Evolutionary conservation across 2,329 filamentous ascomycete genomes (phyloP), one percentile per base, ranked within the genome.

Genomic region (Pestalotiopsis sp.): DNA sequence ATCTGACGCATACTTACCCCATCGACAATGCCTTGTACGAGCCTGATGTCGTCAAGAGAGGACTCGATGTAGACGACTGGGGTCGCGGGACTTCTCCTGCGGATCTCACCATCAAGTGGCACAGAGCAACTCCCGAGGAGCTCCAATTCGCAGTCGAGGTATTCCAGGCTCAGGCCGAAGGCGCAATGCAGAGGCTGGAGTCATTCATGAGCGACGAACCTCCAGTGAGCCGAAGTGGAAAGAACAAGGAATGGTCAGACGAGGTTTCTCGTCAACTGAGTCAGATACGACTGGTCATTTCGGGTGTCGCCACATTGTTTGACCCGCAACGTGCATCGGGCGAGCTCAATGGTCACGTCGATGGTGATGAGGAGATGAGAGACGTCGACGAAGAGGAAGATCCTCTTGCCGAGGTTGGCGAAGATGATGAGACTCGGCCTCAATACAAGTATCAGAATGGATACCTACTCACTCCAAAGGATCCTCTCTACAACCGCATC

Each of bases 201-300:
- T 88, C 91, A 7, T 86, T 99, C n/a, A 97, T 94, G 76, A 91
- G 93, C 70, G 91, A 93, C 60, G 88, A 92, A 45, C 92, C 94
- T 1, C 91, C 90, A 2, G 91, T 98, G 66, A 97, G 94, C 79
- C 89, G 95, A 68, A 95, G 95, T 73, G 96, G 96, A 49, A 97
- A 95, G 78, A 97, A 97, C 74, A 99, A 98, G 80, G 95, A 98
- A 75, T 99, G 96, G 96, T 98, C 95, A 0, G 96, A 99, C 78
- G 97, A 99, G 78, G 92, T 98, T 36, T 95, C 94, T 2, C 87
- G 96, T 67, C 94, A 97, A 73, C 86, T 99, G 68, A 93, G 95
- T 13, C 91, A 98, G 65, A 85, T 99, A 14, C 88, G 95, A 38
- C 86, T 99, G n/a, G 90, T 97, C 59, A 90, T 97, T 31, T 97